A percentile compares a stretch with the other conserved stretches of the same genome.
These are phyloP conservation scores for Turritis glabra DNA, from an alignment of 345 rosid genomes.

Conservation along the genomic window DNA sequence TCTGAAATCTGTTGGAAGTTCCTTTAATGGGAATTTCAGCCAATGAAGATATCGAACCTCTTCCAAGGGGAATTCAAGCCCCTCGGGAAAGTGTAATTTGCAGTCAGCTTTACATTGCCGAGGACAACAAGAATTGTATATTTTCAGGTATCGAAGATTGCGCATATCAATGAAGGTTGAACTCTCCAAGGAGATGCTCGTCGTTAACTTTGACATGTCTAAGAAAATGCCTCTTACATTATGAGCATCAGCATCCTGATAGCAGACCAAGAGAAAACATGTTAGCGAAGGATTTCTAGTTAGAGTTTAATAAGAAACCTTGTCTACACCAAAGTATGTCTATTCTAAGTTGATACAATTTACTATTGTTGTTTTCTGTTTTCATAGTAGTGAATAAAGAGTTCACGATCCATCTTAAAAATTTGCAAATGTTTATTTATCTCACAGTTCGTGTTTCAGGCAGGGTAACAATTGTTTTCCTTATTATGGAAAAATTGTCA, in stretches of 20 bases:
- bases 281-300: not conserved
- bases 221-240: slow-evolving; percentile 5
- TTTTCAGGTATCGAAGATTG: not conserved
- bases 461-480: not conserved
- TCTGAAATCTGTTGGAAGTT: slow-evolving; percentile 1
- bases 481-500: not conserved
- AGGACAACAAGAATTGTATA: not conserved
- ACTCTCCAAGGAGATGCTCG: not conserved
- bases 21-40: not conserved
- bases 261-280: not conserved
- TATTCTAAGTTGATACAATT: not conserved
- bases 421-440: too few species aligned
- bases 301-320: not conserved
- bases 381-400: too few species aligned
- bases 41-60: not conserved
- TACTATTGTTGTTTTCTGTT: too few species aligned
- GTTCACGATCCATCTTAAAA: too few species aligned
- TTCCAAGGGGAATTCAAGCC: not conserved
- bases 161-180: not conserved
- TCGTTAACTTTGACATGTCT: not conserved
- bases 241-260: not conserved
- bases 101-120: not conserved
- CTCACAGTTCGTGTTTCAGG: not conserved
- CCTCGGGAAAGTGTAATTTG: not conserved
- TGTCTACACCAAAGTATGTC: not conserved